Percentiles rank a stretch among this genome's conserved stretches.
phyloP scores from a whole-genome alignment of 495 filamentous ascomycete species.

The Rhizodiscina lignyota region DNA sequence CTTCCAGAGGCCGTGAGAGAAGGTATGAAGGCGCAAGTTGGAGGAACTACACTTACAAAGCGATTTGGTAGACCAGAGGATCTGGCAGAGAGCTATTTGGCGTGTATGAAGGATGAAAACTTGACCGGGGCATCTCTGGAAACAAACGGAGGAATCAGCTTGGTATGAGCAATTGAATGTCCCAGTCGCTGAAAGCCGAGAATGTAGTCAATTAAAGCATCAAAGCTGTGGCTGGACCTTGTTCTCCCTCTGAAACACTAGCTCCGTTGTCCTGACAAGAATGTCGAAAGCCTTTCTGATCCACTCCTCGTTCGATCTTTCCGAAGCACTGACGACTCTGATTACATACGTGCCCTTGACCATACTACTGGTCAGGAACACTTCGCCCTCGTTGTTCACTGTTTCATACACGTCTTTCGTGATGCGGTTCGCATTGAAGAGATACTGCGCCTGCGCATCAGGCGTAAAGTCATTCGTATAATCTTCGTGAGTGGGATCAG shows the following conservation, averaged over 20 bases:
- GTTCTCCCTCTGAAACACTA: too few relatives aligned
- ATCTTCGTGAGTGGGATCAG: slow-evolving; percentile 15
- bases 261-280: slow-evolving; percentile 47
- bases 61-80: slow-evolving; percentile 13
- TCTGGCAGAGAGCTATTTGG: slow-evolving; percentile 19
- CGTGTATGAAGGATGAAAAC: slow-evolving; percentile 16
- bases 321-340: slow-evolving; percentile 59
- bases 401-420: slow-evolving; percentile 67
- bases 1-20: slow-evolving; percentile 5
- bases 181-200: too few relatives aligned
- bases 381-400: slow-evolving; percentile 58
- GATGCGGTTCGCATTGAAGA: slow-evolving; percentile 41
- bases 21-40: slow-evolving; percentile 8
- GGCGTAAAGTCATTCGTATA: slow-evolving; percentile 14
- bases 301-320: slow-evolving; percentile 52
- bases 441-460: slow-evolving; percentile 21
- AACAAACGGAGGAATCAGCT: slow-evolving; percentile 13
- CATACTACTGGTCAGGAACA: slow-evolving; percentile 70
- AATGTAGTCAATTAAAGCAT: too few relatives aligned
- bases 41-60: slow-evolving; percentile 23
- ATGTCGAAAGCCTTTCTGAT: slow-evolving; percentile 64
- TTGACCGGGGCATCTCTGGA: slow-evolving; percentile 12
- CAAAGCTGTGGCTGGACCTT: too few relatives aligned
- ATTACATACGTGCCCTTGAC: slow-evolving; percentile 68
- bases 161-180: slow-evolving; percentile 24